These are phyloP conservation scores for Citrus inodora DNA, from an alignment of 345 rosid species.

Conservation along the genomic window DNA sequence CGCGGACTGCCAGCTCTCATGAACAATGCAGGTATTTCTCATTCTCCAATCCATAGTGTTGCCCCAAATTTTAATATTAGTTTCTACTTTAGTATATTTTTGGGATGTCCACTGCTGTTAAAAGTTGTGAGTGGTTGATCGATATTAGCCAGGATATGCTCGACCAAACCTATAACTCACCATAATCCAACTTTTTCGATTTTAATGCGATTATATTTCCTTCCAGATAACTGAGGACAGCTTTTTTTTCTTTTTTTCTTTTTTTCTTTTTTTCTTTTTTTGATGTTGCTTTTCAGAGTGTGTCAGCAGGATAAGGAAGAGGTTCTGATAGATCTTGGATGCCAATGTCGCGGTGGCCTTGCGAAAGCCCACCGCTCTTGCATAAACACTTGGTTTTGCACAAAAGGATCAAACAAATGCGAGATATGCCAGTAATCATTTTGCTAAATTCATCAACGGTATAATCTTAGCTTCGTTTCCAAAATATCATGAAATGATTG, in stretches of 20 bases:
- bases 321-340: slow-evolving; percentile 73
- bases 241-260: not conserved
- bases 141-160: not conserved
- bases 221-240: not conserved
- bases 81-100: too few relatives aligned
- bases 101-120: too few relatives aligned
- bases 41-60: too few relatives aligned
- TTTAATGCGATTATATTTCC: not conserved
- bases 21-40: slow-evolving; percentile 71
- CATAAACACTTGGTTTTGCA: slow-evolving; percentile 81
- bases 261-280: not conserved
- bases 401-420: slow-evolving; percentile 83
- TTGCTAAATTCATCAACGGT: not conserved
- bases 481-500: slow-evolving; percentile 11
- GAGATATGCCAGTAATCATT: slow-evolving; percentile 83
- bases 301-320: slow-evolving; percentile 93
- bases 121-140: not conserved
- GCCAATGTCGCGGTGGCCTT: slow-evolving; percentile 85
- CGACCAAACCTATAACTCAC: not conserved
- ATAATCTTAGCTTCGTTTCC: not conserved
- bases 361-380: slow-evolving; percentile 75
- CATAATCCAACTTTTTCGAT: not conserved
- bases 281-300: slow-evolving; percentile 41
- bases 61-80: too few relatives aligned
- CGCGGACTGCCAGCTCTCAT: slow-evolving; percentile 53